Evolutionary conservation across 78 protist genomes (phyloP).

Genomic region (Trichosphaerium sp.): DNA sequence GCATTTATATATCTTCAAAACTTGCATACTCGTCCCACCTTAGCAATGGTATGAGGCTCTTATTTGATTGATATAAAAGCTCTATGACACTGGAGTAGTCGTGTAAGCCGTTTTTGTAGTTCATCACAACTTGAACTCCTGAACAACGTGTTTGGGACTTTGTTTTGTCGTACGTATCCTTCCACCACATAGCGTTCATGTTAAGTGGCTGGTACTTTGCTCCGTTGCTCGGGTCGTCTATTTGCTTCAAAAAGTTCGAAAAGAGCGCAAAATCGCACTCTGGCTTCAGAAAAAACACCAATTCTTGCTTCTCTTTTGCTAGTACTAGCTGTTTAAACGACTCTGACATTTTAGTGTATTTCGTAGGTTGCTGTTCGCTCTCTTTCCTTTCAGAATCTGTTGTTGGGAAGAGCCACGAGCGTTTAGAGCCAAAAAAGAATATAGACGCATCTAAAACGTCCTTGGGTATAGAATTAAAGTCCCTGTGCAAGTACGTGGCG

Average conservation of each 20-base stretch:
- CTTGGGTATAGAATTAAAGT: background rate
- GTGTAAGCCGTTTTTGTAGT: background rate
- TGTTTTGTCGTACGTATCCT: too few species aligned
- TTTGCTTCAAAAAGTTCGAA: background rate
- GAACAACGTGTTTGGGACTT: background rate
- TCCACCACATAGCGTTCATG: background rate
- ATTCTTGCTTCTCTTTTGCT: background rate
- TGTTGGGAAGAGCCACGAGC: slow-evolving; percentile 3
- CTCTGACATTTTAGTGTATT: background rate
- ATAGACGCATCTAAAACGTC: background rate
- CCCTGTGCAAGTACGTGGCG: background rate
- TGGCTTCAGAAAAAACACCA: slow-evolving; percentile 1
- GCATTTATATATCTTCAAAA: too few species aligned
- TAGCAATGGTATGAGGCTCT: background rate
- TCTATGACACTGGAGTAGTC: slow-evolving; percentile 5
- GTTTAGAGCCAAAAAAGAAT: slow-evolving; percentile 1
- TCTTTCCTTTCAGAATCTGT: background rate
- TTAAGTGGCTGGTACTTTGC: background rate
- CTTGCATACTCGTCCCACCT: too few species aligned
- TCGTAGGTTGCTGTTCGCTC: background rate
- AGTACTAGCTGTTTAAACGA: background rate
- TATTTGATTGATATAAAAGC: background rate
- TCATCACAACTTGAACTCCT: background rate
- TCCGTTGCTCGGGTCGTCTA: background rate
- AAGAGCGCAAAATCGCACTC: background rate